Conservation (phyloP, 139 green algal species). For the Tetradesmus obliquus region DNA sequence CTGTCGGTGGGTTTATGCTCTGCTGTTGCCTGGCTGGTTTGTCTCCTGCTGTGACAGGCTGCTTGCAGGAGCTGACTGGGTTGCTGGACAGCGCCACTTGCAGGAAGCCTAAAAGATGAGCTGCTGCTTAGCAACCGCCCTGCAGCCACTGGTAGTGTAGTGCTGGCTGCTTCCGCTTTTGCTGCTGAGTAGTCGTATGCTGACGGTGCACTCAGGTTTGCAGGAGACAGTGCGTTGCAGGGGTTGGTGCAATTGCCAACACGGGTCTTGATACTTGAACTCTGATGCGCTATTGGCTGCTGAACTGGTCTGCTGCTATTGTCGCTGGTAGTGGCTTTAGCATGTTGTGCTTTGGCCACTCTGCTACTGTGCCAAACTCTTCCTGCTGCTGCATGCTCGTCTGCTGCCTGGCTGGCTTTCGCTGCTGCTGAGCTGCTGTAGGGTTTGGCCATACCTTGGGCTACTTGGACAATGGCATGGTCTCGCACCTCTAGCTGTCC, state of each 20-base stretch:
- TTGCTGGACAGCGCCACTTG: background rate
- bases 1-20: background rate
- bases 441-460: background rate
- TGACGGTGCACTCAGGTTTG: background rate
- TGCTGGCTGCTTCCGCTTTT: background rate
- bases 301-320: background rate
- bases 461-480: background rate
- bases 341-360: background rate
- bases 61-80: background rate
- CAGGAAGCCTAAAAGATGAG: background rate
- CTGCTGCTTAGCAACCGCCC: background rate
- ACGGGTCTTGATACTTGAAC: background rate
- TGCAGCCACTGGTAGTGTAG: background rate
- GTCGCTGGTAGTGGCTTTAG: background rate
- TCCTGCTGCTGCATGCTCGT: background rate
- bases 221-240: background rate
- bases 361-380: background rate
- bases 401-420: background rate
- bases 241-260: background rate
- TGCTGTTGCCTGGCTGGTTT: background rate
- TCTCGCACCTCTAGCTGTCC: background rate
- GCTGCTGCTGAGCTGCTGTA: background rate
- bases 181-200: background rate
- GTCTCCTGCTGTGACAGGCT: background rate
- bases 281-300: background rate